Evolutionary conservation across 306 rosid genomes (phyloP).

Genomic region (Quercus gilva): DNA sequence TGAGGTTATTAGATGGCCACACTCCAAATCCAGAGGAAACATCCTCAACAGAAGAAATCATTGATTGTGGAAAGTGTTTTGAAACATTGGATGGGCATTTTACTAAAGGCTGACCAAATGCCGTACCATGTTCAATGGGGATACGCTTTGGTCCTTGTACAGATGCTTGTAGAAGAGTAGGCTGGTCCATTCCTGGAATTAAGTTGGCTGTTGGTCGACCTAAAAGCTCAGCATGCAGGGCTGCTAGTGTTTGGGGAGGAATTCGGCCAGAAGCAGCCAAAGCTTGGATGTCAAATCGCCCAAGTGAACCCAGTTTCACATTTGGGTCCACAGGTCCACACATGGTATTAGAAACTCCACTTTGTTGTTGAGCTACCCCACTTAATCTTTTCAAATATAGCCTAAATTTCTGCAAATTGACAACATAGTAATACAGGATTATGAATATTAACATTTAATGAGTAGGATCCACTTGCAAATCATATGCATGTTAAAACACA

Average conservation of each 20-base stretch:
- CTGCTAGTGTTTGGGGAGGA: slow-evolving; percentile 72
- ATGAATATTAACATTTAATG: not conserved
- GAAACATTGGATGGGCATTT: slow-evolving; percentile 42
- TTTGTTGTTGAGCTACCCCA: slow-evolving; percentile 60
- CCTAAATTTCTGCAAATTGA: slow-evolving; percentile 55
- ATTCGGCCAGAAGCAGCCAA: slow-evolving; percentile 70
- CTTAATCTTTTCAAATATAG: slow-evolving; percentile 62
- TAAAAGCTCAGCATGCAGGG: slow-evolving; percentile 68
- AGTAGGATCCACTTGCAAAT: not conserved
- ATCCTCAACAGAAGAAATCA: slow-evolving; percentile 39
- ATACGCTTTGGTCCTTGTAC: slow-evolving; percentile 39
- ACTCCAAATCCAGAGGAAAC: slow-evolving; percentile 43
- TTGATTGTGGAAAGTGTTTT: slow-evolving; percentile 40
- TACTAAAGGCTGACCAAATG: slow-evolving; percentile 46
- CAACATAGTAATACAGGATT: not conserved
- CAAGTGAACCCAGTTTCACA: slow-evolving; percentile 48
- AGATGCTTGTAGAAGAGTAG: slow-evolving; percentile 50
- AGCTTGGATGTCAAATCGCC: slow-evolving; percentile 47
- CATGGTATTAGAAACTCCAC: slow-evolving; percentile 51
- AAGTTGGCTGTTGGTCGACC: slow-evolving; percentile 52
- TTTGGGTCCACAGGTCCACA: slow-evolving; percentile 51
- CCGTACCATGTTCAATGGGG: slow-evolving; percentile 41
- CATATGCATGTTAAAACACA: not conserved
- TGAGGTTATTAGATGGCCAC: slow-evolving; percentile 43
- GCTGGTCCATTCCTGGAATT: slow-evolving; percentile 41